A percentile compares a stretch with the other conserved stretches of the same genome.
Evolutionary conservation across 805 yeast genomes (phyloP).

Genomic region (Teunomyces atbi): DNA sequence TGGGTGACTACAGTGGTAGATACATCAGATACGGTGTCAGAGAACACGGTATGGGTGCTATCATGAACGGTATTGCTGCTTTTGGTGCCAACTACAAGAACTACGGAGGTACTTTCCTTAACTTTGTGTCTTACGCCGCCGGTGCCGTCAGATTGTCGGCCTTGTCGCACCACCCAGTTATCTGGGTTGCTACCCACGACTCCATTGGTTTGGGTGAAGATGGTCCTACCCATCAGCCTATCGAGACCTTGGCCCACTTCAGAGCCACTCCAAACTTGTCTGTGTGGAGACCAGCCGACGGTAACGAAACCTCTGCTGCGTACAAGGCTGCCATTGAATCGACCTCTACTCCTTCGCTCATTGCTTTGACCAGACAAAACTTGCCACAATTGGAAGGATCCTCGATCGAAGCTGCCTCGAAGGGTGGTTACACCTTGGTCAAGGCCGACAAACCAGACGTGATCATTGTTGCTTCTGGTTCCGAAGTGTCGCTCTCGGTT

Average conservation of each 20-base stretch:
- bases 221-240: conserved; percentile 93
- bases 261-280: conserved; percentile 80
- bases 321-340: conserved; percentile 64
- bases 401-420: conserved; percentile 81
- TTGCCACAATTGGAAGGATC: conserved; percentile 94
- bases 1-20: conserved; percentile 89
- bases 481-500: conserved; percentile 83
- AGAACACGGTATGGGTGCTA: conserved; percentile 99
- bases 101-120: conserved; percentile 97
- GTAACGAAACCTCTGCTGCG: conserved; percentile 85
- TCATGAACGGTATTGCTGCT: conserved; percentile 95
- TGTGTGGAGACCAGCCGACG: conserved; percentile 94
- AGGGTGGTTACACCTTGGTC: conserved; percentile 88
- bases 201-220: conserved; percentile 91
- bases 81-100: conserved; percentile 82
- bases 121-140: conserved; percentile 81
- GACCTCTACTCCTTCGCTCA: conserved; percentile 64
- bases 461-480: conserved; percentile 86
- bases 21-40: conserved; percentile 97
- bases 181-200: conserved; percentile 89
- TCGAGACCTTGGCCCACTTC: conserved; percentile 82
- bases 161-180: conserved; percentile 76
- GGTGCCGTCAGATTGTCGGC: conserved; percentile 88
- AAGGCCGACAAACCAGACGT: conserved; percentile 59
- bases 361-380: conserved; percentile 84